A percentile compares a stretch with the other conserved stretches of the same genome.
Conservation (phyloP, 176 grass and related monocot genomes). For the Leersia perrieri region DNA sequence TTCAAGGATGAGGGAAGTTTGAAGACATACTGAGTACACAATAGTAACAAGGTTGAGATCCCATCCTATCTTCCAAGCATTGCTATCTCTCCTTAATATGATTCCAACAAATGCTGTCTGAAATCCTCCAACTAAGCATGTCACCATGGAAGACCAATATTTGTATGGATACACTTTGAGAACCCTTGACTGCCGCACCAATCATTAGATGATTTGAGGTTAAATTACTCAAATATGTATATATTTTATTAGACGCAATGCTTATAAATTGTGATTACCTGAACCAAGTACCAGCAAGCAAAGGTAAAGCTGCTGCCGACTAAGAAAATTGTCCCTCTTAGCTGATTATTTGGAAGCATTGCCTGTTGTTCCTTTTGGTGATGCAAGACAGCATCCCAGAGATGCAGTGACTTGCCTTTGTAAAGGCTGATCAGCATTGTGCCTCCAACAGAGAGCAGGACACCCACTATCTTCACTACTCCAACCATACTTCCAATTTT, state of each 20-base stretch:
- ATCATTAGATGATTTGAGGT: not conserved
- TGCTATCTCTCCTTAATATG: slow-evolving; percentile 46
- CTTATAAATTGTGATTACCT: slow-evolving; percentile 22
- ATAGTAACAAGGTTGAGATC: slow-evolving; percentile 51
- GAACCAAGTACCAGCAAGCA: slow-evolving; percentile 60
- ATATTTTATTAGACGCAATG: not conserved
- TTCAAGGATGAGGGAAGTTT: not conserved
- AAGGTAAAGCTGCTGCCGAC: slow-evolving; percentile 36
- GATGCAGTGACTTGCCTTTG: slow-evolving; percentile 50
- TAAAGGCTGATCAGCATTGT: slow-evolving; percentile 53
- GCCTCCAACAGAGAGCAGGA: slow-evolving; percentile 41
- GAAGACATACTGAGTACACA: slow-evolving; percentile 42
- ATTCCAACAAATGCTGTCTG: slow-evolving; percentile 44
- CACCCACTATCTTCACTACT: slow-evolving; percentile 35
- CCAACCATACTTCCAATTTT: slow-evolving; percentile 5
- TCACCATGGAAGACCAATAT: slow-evolving; percentile 60
- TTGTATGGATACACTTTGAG: slow-evolving; percentile 65
- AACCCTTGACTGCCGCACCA: slow-evolving; percentile 44
- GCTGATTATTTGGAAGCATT: slow-evolving; percentile 3
- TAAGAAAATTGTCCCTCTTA: slow-evolving; percentile 41
- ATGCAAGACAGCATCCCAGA: slow-evolving; percentile 36
- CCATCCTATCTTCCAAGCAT: slow-evolving; percentile 51
- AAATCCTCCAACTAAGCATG: slow-evolving; percentile 54
- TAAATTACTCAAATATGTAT: not conserved
- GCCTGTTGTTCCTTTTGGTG: not conserved